phyloP scores from a whole-genome alignment of 257 asterid genomes.

The Nicotiana tabacum region DNA sequence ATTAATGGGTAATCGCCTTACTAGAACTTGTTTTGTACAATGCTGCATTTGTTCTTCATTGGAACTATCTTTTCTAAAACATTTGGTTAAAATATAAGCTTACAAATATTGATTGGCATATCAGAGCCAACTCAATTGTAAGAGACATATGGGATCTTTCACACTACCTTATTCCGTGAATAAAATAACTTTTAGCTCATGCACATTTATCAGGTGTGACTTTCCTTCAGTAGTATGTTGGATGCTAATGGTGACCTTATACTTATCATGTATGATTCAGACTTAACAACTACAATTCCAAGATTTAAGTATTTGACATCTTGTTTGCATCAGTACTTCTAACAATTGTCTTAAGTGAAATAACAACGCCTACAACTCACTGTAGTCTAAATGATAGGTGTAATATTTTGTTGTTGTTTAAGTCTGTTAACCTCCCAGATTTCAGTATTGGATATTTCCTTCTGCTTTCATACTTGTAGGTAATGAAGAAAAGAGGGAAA shows the following conservation, averaged over 20 bases:
- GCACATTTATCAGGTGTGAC: background rate
- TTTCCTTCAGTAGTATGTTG: background rate
- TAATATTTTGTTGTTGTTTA: too few species aligned
- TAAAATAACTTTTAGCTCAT: background rate
- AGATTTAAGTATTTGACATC: background rate
- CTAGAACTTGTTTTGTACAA: background rate
- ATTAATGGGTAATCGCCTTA: background rate
- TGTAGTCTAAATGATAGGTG: background rate
- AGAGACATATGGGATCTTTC: background rate
- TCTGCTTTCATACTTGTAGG: too few species aligned
- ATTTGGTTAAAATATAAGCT: background rate
- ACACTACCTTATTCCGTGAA: background rate
- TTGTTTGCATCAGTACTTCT: background rate
- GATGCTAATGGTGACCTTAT: background rate
- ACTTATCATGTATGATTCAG: background rate
- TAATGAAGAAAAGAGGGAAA: too few species aligned
- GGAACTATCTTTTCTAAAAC: background rate
- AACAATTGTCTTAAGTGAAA: background rate
- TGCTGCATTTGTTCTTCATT: constrained; percentile 2
- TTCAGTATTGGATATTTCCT: too few species aligned
- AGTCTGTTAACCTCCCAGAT: too few species aligned
- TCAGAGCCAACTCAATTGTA: background rate
- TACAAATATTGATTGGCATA: background rate
- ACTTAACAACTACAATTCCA: background rate
- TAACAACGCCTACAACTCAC: background rate